phyloP scores from a whole-genome alignment of 176 grass and related monocot genomes.

The Secale cereale region DNA sequence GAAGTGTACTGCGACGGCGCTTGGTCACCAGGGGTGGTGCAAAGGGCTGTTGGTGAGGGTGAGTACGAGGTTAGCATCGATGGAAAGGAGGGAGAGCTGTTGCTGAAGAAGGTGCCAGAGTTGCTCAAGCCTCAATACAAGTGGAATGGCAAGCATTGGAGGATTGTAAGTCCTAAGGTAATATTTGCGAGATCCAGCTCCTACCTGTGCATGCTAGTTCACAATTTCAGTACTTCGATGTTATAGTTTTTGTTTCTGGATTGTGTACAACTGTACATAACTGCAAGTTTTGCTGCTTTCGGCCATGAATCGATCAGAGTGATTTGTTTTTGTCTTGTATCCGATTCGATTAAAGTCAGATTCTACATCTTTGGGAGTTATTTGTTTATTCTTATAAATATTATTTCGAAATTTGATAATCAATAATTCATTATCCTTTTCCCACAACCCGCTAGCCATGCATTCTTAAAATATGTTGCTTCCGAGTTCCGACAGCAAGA shows the following conservation, averaged over 20 bases:
- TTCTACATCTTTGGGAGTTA: neutral
- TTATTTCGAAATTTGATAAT: neutral
- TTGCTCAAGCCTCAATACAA: slow-evolving; percentile 37
- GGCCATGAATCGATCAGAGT: neutral
- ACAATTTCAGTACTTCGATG: neutral
- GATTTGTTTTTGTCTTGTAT: neutral
- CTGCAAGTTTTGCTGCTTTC: neutral
- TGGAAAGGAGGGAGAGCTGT: neutral
- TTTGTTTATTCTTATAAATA: neutral
- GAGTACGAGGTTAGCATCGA: slow-evolving; percentile 26
- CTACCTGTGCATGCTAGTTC: neutral
- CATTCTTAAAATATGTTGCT: neutral
- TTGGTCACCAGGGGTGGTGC: slow-evolving; percentile 40
- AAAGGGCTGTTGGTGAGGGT: neutral
- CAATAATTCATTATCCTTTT: neutral
- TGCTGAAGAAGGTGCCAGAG: slow-evolving; percentile 9
- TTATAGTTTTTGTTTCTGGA: neutral
- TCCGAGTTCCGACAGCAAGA: neutral
- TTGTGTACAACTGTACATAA: neutral
- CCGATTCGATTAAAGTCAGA: neutral
- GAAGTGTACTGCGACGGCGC: slow-evolving; percentile 51
- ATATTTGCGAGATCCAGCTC: neutral
- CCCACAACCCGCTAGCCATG: neutral
- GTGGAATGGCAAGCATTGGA: slow-evolving; percentile 61
- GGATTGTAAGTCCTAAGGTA: slow-evolving; percentile 26